Evolutionary conservation across 78 protist species (phyloP), one percentile per base, ranked within the genome.

Genomic region (Dictyostelium capitatum): DNA sequence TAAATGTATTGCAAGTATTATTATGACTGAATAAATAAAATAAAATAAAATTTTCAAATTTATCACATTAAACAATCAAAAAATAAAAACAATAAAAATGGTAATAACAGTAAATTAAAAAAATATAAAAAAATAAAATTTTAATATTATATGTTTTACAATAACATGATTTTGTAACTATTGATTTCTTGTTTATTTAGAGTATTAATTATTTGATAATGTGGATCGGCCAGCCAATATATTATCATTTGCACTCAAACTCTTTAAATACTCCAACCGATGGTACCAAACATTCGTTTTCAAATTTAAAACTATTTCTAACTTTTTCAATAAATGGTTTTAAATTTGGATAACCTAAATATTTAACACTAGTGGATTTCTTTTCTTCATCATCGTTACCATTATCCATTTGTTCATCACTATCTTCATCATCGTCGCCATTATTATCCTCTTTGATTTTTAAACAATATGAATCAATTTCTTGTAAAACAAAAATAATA

Each of bases 341-440:
- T 50, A 87, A 67, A 32, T 87, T 73, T n/a, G 93, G 93, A 46
- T 75, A 87, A 11, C 91, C 72, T 14, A 43, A 46, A 23, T 77
- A 51, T 10, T 6, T 30, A 10, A 25, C 41, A n/a, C 28, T 67
- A 4, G 4, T 17, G 0, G 19, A 4, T 46, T 51, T 10, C 15
- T 77, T 32, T 19, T 51, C 64, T 20, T 23, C 56, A 14, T 77
- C 43, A 1, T 30, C 57, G 5, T 1, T 0, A 17, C n/a, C 47
- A n/a, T 9, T 3, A 7, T 43, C 12, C 9, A 0, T 0, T 57
- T n/a, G 73, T 19, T 54, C n/a, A n/a, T n/a, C n/a, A n/a, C n/a
- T n/a, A n/a, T n/a, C 19, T 57, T 37, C 43, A 51, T 51, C 15
- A 4, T 51, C 56, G 3, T 51, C 56, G 3, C 56, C 10, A 51